phyloP scores from a whole-genome alignment of 2,329 filamentous ascomycete genomes.

The Alternaria triticimaculans region DNA sequence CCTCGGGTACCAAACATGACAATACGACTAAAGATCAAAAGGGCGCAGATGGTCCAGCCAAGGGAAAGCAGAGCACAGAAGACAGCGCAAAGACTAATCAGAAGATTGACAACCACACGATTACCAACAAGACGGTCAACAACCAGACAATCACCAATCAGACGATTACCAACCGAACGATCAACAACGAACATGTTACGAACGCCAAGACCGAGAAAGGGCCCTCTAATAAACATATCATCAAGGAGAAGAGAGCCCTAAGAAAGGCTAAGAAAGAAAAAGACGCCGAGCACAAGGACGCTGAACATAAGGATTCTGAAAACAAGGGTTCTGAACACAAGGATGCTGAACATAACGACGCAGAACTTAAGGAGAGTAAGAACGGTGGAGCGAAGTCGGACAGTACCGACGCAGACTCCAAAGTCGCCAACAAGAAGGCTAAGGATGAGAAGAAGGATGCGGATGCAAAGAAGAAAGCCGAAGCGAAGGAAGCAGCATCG shows the following conservation, averaged over 20 bases:
- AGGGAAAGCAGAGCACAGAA: not conserved
- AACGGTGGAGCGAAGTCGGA: not conserved
- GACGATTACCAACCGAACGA: not conserved
- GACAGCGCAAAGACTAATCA: not conserved
- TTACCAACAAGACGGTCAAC: not conserved
- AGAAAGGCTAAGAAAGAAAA: not conserved
- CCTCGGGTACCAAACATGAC: not conserved
- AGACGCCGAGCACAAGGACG: not conserved
- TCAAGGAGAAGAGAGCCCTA: not conserved
- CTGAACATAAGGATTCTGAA: not conserved
- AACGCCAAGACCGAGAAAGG: not conserved
- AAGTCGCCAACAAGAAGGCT: not conserved
- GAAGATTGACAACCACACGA: not conserved
- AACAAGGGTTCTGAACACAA: not conserved
- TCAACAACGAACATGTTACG: not conserved
- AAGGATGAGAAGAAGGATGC: not conserved
- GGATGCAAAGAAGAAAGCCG: not conserved
- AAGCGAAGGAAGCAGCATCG: not conserved
- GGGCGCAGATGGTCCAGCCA: not conserved
- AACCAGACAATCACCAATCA: not conserved
- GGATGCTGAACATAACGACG: not conserved
- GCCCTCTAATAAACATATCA: not conserved
- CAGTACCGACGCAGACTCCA: not conserved
- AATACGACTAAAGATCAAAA: not conserved
- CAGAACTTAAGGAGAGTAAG: not conserved